Evolutionary conservation across 2,329 filamentous ascomycete species (phyloP).

Genomic region (Metarhizium robertsii): DNA sequence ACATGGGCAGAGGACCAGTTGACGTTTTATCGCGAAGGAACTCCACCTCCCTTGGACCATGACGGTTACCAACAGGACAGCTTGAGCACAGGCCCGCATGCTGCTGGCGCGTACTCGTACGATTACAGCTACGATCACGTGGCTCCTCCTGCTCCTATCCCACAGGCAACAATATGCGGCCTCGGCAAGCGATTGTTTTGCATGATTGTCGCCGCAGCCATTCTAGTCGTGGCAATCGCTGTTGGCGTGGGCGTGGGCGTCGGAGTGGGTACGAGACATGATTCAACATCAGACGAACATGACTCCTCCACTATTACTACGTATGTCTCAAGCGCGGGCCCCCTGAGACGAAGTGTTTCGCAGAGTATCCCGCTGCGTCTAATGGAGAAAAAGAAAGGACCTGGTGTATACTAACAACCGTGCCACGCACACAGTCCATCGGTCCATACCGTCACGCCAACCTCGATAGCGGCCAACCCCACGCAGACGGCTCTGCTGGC

Average conservation of each 20-base stretch:
- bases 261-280: slow-evolving; percentile 21
- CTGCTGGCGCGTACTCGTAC: slow-evolving; percentile 12
- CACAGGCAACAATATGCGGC: slow-evolving; percentile 13
- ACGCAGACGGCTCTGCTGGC: slow-evolving; percentile 17
- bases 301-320: not conserved
- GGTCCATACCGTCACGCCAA: not conserved
- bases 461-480: slow-evolving; percentile 6
- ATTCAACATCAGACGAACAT: not conserved
- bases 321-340: slow-evolving; percentile 2
- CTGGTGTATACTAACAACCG: too few relatives aligned
- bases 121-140: slow-evolving; percentile 17
- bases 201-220: slow-evolving; percentile 19
- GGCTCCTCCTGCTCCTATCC: slow-evolving; percentile 13
- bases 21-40: slow-evolving; percentile 31
- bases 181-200: slow-evolving; percentile 25
- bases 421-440: not conserved
- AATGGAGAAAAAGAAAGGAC: too few relatives aligned
- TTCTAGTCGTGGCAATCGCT: slow-evolving; percentile 23
- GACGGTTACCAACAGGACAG: not conserved
- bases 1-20: slow-evolving; percentile 14
- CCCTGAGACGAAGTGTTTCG: not conserved
- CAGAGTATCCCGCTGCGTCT: not conserved
- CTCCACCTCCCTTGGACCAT: slow-evolving; percentile 22
- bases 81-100: not conserved
- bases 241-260: slow-evolving; percentile 31